These are phyloP conservation scores for Ilyonectria robusta DNA, from an alignment of 2,329 filamentous ascomycete species.

Conservation along the genomic window DNA sequence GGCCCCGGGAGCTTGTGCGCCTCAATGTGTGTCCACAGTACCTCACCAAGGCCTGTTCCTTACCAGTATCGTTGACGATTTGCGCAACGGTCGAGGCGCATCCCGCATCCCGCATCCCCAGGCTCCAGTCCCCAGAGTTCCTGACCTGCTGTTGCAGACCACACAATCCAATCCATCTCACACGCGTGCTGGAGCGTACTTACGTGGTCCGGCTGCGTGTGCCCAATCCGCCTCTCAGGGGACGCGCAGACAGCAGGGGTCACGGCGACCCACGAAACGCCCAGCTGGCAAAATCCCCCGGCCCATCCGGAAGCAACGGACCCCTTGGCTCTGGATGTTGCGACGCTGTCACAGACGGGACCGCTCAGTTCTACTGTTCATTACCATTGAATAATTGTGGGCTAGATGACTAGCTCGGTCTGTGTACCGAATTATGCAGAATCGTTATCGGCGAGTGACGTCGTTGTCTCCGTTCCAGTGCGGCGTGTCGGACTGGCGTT, in stretches of 20 bases:
- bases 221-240: constrained; percentile 21
- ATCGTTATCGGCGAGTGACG: constrained; percentile 37
- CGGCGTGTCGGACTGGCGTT: constrained; percentile 28
- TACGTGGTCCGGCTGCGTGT: constrained; percentile 17
- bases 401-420: constrained; percentile 25
- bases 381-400: constrained; percentile 28
- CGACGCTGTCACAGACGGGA: constrained; percentile 22
- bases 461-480: constrained; percentile 26
- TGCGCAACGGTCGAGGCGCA: constrained; percentile 23
- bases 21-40: not conserved
- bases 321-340: constrained; percentile 13
- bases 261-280: constrained; percentile 19
- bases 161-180: constrained; percentile 15
- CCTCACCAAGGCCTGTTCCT: not conserved
- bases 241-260: constrained; percentile 23
- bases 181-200: constrained; percentile 19
- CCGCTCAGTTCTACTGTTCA: constrained; percentile 23
- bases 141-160: not conserved
- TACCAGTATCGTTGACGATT: constrained; percentile 15
- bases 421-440: constrained; percentile 29
- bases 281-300: constrained; percentile 26
- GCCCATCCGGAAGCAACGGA: constrained; percentile 40
- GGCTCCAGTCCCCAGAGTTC: not conserved
- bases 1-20: not conserved
- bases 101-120: constrained; percentile 7